phyloP scores from a whole-genome alignment of 768 basidiomycete species.

The Lentinula sp. region DNA sequence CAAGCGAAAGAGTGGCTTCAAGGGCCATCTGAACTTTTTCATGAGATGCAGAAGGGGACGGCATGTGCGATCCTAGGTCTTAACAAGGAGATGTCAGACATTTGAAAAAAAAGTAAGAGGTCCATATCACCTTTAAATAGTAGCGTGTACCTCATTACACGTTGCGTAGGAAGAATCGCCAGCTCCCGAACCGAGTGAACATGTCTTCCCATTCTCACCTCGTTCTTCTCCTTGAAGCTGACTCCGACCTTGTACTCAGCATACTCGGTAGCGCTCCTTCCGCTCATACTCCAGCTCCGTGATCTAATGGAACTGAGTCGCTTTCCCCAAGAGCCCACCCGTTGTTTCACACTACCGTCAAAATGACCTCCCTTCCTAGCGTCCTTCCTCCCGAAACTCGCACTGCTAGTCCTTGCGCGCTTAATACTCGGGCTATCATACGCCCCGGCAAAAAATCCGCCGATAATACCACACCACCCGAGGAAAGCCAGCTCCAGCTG shows the following conservation, averaged over 20 bases:
- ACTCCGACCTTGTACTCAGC: background rate
- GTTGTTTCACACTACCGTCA: background rate
- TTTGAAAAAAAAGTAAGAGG: background rate
- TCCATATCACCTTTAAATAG: slow-evolving; percentile 46
- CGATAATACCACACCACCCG: slow-evolving; percentile 54
- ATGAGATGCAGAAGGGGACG: slow-evolving; percentile 36
- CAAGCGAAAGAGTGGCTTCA: slow-evolving; percentile 39
- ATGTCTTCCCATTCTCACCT: background rate
- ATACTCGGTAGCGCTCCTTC: background rate
- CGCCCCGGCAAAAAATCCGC: slow-evolving; percentile 31
- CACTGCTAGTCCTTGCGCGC: background rate
- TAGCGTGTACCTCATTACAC: slow-evolving; percentile 58
- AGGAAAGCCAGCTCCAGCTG: slow-evolving; percentile 52
- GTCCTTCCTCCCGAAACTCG: background rate
- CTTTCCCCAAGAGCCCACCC: slow-evolving; percentile 6
- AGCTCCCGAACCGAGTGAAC: slow-evolving; percentile 39
- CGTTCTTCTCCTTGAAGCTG: background rate
- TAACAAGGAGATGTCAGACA: background rate
- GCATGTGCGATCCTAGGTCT: slow-evolving; percentile 51
- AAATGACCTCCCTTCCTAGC: background rate
- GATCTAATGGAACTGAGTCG: slow-evolving; percentile 3
- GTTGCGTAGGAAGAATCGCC: slow-evolving; percentile 58
- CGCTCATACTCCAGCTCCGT: background rate
- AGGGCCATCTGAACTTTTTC: slow-evolving; percentile 43
- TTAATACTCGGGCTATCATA: slow-evolving; percentile 6